Base-by-base conservation (phyloP, 2,329 filamentous ascomycete species). In the Cephalotrichum gorgonifer region DNA sequence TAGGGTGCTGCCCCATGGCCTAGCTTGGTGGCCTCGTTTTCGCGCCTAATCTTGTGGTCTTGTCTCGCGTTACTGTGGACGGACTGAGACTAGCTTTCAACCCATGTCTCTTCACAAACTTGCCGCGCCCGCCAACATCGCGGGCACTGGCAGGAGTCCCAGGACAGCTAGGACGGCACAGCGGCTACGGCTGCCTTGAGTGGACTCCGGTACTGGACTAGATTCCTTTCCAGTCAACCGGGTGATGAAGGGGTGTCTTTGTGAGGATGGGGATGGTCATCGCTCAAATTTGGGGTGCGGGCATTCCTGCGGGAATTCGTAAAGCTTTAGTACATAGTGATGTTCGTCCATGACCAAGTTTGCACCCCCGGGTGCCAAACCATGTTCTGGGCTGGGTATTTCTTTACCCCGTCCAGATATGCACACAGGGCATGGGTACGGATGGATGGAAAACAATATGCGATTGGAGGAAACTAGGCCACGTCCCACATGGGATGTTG, bases 271-370 rank as follows among this genome's bases (percentile, higher is more conserved):
- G 17, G n/a, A 11, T 39, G 35, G 12, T 8, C n/a, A 7, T 20
- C 15, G 22, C 35, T 17, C 17, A 17, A 39, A 39, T 20, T 20
- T 11, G 35, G 17, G 9, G 17, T 39, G 15, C 35, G 35, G 35
- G 11, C 35, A 39, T 39, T 22, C 17, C 35, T 20, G 30, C 20
- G 15, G 45, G 33, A 46, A 31, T 39, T 47, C 33, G 45, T 47
- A 47, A 47, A 47, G 45, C n/a, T 47, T 47, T 47, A 47, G 45
- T 47, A 47, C 45, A 47, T 47, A 47, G 45, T 47, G 45, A 47
- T 47, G 20, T 39, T 27, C 33, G 45, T 47, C 45, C 45, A 47
- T 47, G 45, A 39, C 20, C 27, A n/a, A 7, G 15, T 47, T 15
- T 31, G 33, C 45, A 38, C 33, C n/a, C 12, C 22, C 35, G n/a